These are phyloP conservation scores for Angophora floribunda DNA, from an alignment of 345 rosid species.

Conservation along the genomic window DNA sequence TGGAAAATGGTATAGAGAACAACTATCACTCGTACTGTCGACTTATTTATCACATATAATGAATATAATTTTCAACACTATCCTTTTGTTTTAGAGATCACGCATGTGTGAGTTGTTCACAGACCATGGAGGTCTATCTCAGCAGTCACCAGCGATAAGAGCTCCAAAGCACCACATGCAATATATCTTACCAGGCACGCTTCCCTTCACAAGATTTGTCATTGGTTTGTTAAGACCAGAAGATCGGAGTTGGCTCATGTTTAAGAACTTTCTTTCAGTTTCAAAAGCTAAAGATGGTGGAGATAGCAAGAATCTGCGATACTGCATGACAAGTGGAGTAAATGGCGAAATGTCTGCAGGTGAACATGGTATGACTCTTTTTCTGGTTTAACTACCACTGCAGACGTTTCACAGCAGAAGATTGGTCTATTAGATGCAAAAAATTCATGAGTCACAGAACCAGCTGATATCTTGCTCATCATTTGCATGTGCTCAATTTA, in stretches of 20 bases:
- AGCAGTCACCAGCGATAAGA: conserved; percentile 32
- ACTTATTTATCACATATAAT: neutral
- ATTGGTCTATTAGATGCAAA: neutral
- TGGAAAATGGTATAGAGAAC: neutral
- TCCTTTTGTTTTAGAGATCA: conserved; percentile 25
- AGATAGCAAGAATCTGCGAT: neutral
- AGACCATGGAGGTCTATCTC: conserved; percentile 36
- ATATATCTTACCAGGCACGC: conserved; percentile 69
- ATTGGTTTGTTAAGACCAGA: neutral
- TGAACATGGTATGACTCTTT: neutral
- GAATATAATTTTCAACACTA: neutral
- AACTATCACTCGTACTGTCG: neutral
- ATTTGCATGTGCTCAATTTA: neutral
- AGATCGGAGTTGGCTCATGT: neutral
- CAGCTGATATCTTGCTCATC: neutral
- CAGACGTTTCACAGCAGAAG: neutral
- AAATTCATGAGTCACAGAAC: neutral
- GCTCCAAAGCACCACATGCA: conserved; percentile 47
- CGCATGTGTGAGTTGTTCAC: conserved; percentile 36
- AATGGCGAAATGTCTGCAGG: neutral
- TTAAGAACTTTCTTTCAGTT: neutral
- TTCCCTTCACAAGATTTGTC: neutral
- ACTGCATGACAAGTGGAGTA: neutral
- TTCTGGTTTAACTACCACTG: neutral
- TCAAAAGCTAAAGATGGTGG: neutral